Conservation (phyloP, 2,329 filamentous ascomycete genomes). For the Beauveria sp. region DNA sequence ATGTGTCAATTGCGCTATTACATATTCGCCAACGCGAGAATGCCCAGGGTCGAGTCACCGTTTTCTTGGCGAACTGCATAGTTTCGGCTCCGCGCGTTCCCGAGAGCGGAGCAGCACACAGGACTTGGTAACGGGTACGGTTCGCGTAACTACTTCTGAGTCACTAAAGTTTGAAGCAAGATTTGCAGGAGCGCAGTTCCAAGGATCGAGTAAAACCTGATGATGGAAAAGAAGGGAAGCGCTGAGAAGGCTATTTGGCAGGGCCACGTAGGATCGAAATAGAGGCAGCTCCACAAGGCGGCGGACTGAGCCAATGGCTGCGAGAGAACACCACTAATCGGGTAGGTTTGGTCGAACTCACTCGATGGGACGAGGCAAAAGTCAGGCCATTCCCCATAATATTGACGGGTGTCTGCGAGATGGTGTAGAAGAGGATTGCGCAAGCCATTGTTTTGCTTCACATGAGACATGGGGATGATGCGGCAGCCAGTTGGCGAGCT, state of each 20-base stretch:
- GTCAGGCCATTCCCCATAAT: conserved; percentile 11
- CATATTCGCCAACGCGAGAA: neutral
- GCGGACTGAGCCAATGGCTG: neutral
- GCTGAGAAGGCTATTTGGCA: conserved; percentile 1
- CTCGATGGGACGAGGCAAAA: neutral
- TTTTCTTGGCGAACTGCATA: neutral
- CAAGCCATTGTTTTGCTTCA: neutral
- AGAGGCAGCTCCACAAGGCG: neutral
- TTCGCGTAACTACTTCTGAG: neutral
- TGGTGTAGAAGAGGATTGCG: neutral
- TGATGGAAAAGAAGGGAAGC: neutral
- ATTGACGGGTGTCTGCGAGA: neutral
- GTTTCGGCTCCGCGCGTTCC: neutral
- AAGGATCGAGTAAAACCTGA: neutral
- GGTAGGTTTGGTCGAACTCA: neutral
- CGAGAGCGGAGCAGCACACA: neutral
- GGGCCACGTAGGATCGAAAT: conserved; percentile 1
- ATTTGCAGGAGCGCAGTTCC: neutral
- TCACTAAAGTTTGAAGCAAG: neutral
- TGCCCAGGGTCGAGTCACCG: neutral
- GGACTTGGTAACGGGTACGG: neutral
- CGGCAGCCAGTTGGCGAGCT: neutral
- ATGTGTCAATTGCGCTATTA: neutral
- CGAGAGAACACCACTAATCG: neutral
- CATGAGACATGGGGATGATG: neutral